Evolutionary conservation across 2,329 filamentous ascomycete species (phyloP).

Genomic region (Cytospora piceicola): DNA sequence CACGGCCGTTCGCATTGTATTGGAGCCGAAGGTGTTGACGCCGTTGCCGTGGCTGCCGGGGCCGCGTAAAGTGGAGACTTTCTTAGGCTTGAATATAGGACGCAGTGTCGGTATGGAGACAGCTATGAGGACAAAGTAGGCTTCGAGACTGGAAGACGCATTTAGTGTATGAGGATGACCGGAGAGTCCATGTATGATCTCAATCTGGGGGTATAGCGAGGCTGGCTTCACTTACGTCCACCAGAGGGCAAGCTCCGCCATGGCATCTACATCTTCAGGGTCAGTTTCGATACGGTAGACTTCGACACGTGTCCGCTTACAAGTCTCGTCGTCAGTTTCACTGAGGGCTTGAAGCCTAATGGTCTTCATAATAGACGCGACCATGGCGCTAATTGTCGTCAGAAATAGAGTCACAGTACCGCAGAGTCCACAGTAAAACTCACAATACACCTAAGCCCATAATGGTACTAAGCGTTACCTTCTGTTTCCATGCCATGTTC

Average conservation of each 20-base stretch:
- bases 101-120: too few relatives aligned
- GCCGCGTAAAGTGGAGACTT: neutral
- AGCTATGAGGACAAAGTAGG: slow-evolving; percentile 28
- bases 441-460: too few relatives aligned
- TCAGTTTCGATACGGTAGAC: neutral
- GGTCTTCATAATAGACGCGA: slow-evolving; percentile 30
- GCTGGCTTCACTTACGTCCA: slow-evolving; percentile 20
- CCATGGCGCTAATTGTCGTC: slow-evolving; percentile 32
- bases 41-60: too few relatives aligned
- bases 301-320: too few relatives aligned
- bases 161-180: neutral
- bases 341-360: too few relatives aligned
- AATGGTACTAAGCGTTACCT: too few relatives aligned
- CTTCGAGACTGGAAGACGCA: slow-evolving; percentile 20
- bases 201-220: too few relatives aligned
- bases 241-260: slow-evolving; percentile 28
- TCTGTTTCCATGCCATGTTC: slow-evolving; percentile 30
- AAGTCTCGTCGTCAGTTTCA: too few relatives aligned
- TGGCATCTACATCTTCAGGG: slow-evolving; percentile 17
- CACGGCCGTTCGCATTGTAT: too few relatives aligned
- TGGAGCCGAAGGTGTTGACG: neutral
- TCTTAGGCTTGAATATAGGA: slow-evolving; percentile 6
- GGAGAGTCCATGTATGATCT: too few relatives aligned
- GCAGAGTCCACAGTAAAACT: too few relatives aligned
- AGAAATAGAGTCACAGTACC: too few relatives aligned